These are phyloP conservation scores for Eleusine indica DNA, from an alignment of 176 grass and related monocot species.

Conservation along the genomic window DNA sequence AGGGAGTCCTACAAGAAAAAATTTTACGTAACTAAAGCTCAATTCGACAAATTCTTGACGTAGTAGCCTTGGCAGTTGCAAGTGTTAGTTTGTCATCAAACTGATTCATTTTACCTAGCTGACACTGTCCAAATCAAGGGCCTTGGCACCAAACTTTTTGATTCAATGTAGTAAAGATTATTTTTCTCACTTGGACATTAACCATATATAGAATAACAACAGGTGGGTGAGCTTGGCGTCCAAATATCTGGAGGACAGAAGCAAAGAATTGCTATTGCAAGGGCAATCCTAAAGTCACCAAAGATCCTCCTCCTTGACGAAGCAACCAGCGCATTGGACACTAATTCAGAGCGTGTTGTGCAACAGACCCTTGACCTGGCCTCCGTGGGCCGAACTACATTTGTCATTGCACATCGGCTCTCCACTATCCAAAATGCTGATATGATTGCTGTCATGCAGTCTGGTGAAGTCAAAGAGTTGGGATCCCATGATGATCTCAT, in stretches of 20 bases:
- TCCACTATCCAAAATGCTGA: slow-evolving; percentile 90
- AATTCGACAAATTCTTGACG: not conserved
- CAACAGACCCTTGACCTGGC: slow-evolving; percentile 88
- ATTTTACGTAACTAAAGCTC: not conserved
- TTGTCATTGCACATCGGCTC: slow-evolving; percentile 92
- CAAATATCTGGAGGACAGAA: slow-evolving; percentile 98
- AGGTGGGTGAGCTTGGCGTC: slow-evolving; percentile 88
- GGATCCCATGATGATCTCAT: slow-evolving; percentile 91
- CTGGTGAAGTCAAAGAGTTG: slow-evolving; percentile 77
- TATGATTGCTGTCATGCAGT: slow-evolving; percentile 84
- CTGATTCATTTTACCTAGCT: not conserved
- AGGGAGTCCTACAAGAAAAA: not conserved
- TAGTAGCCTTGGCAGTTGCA: not conserved
- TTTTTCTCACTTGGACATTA: not conserved
- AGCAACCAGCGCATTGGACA: slow-evolving; percentile 93
- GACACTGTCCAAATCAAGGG: not conserved
- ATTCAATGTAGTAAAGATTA: slow-evolving; percentile 4
- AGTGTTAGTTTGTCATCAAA: not conserved
- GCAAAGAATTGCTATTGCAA: slow-evolving; percentile 93
- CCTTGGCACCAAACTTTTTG: not conserved
- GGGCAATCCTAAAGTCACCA: slow-evolving; percentile 88
- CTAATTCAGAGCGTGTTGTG: slow-evolving; percentile 81
- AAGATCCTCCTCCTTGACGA: slow-evolving; percentile 97
- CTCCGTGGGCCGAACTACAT: slow-evolving; percentile 70
- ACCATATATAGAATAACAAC: slow-evolving; percentile 19